Conservation (phyloP, 176 grass and related monocot species). For the Zizania latifolia region DNA sequence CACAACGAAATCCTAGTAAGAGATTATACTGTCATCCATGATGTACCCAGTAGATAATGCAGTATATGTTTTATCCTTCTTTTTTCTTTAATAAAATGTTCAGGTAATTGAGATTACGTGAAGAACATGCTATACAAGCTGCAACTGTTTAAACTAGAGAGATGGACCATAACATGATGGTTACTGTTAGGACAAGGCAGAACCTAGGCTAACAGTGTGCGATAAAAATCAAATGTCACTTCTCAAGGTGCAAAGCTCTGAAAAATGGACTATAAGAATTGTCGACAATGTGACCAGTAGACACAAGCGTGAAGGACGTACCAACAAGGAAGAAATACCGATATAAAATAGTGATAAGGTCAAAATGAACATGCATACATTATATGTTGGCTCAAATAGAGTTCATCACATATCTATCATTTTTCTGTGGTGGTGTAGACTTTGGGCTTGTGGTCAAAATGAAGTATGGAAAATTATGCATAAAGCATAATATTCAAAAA, state of each 20-base stretch:
- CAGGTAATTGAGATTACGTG: not conserved
- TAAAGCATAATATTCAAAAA: not conserved
- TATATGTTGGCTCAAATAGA: not conserved
- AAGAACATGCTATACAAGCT: not conserved
- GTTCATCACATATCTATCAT: not conserved
- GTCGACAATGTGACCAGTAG: not conserved
- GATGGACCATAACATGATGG: not conserved
- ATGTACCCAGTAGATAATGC: not conserved
- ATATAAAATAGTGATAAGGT: not conserved
- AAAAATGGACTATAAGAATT: not conserved
- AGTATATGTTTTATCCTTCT: not conserved
- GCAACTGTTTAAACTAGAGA: not conserved
- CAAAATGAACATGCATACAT: not conserved
- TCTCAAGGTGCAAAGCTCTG: conserved; percentile 8
- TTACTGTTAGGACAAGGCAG: not conserved
- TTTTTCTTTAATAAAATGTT: not conserved
- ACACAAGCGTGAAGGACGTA: not conserved
- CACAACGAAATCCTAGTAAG: not conserved
- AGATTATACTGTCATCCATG: not conserved
- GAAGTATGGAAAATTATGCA: not conserved
- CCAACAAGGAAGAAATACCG: not conserved
- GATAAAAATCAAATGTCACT: not conserved
- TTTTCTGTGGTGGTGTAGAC: not conserved
- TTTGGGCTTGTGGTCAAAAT: not conserved
- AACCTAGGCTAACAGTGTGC: not conserved